These are phyloP conservation scores for Cladophialophora immunda DNA, from an alignment of 2,329 filamentous ascomycete species.

Conservation along the genomic window DNA sequence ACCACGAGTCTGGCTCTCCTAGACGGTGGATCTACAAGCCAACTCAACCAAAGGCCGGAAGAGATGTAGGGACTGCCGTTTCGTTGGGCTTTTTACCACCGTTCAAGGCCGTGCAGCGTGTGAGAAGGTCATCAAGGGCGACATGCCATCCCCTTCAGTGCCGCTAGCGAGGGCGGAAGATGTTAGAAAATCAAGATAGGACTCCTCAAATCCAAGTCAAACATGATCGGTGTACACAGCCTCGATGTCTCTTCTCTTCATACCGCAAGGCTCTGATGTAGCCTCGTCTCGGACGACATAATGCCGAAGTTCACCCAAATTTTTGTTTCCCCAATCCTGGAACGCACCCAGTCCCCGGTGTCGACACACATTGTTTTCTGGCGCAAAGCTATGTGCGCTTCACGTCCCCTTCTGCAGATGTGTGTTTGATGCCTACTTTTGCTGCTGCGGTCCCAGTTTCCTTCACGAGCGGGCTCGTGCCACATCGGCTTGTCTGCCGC, in stretches of 20 bases:
- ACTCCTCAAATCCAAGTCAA: not conserved
- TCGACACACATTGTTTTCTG: not conserved
- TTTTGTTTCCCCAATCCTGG: not conserved
- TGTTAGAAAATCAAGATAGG: not conserved
- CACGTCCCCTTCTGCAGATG: not conserved
- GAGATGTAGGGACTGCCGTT: not conserved
- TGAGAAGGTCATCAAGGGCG: not conserved
- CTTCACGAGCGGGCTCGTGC: slow-evolving; percentile 30
- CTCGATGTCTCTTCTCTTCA: not conserved
- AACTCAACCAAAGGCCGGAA: not conserved
- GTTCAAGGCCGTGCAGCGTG: not conserved
- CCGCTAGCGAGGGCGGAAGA: not conserved
- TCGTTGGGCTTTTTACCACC: not conserved
- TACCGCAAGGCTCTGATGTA: not conserved
- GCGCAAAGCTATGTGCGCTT: not conserved
- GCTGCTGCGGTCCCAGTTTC: slow-evolving; percentile 5
- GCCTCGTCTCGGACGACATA: slow-evolving; percentile 10
- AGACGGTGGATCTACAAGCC: not conserved
- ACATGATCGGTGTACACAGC: not conserved
- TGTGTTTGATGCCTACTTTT: slow-evolving; percentile 26
- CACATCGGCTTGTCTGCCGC: not conserved
- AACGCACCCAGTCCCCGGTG: not conserved
- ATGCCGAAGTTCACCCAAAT: not conserved
- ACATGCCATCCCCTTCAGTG: not conserved
- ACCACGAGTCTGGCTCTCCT: not conserved